Conservation (phyloP, 495 filamentous ascomycete species). For the Aspergillus biplanus region DNA sequence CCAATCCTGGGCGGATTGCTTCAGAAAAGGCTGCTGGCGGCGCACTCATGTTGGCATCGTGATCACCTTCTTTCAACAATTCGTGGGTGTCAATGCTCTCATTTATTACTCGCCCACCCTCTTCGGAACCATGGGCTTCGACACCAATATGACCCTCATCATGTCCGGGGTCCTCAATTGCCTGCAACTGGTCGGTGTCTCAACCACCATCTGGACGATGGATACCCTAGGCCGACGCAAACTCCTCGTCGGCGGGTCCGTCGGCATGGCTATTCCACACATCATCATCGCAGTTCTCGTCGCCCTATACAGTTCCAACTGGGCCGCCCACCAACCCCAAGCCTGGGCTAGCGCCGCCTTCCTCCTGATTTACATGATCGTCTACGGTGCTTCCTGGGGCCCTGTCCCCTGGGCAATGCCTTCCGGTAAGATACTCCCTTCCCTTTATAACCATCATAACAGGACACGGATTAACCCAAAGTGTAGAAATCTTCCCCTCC, state of each 20-base stretch:
- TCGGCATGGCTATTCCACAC: constrained; percentile 62
- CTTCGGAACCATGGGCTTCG: constrained; percentile 52
- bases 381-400: constrained; percentile 63
- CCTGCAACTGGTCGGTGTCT: constrained; percentile 57
- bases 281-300: constrained; percentile 52
- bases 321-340: constrained; percentile 43
- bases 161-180: constrained; percentile 57
- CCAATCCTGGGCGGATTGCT: constrained; percentile 48
- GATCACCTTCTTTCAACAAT: constrained; percentile 59
- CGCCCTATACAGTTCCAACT: constrained; percentile 44
- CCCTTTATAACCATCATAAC: neutral
- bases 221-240: constrained; percentile 70
- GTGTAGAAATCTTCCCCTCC: constrained; percentile 30
- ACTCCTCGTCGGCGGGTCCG: constrained; percentile 70
- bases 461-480: too few relatives aligned
- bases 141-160: constrained; percentile 49
- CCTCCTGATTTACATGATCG: constrained; percentile 64
- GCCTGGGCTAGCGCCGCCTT: constrained; percentile 54
- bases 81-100: constrained; percentile 54
- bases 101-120: constrained; percentile 56
- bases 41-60: constrained; percentile 48
- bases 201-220: constrained; percentile 63
- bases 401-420: constrained; percentile 55
- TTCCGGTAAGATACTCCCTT: constrained; percentile 27
- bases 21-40: constrained; percentile 39